Evolutionary conservation across 352 stramenopile genomes (phyloP).

Genomic region (Globisporangium perplexum): DNA sequence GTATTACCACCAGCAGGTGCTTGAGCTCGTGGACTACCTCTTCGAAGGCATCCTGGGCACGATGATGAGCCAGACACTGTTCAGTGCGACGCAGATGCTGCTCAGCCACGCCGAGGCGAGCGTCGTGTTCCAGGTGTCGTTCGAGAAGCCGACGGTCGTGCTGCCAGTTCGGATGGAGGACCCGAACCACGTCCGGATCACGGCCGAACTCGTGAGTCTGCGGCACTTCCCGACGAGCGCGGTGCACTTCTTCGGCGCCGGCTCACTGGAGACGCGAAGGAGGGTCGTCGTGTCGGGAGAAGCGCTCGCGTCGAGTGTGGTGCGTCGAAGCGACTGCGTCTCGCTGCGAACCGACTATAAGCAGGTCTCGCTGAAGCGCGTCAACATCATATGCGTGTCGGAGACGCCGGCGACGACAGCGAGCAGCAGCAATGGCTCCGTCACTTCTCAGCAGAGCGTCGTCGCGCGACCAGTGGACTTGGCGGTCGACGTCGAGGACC

Average conservation of each 20-base stretch:
- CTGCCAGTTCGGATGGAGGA: slow-evolving; percentile 54
- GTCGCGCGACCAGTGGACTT: slow-evolving; percentile 41
- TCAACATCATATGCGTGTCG: slow-evolving; percentile 36
- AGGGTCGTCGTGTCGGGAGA: slow-evolving; percentile 22
- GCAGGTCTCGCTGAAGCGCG: slow-evolving; percentile 38
- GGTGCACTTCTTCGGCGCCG: slow-evolving; percentile 33
- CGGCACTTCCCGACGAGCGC: slow-evolving; percentile 58
- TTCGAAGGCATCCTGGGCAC: slow-evolving; percentile 75
- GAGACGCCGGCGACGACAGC: background rate
- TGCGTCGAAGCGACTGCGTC: slow-evolving; percentile 30
- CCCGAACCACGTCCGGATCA: slow-evolving; percentile 51
- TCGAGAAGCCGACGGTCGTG: slow-evolving; percentile 58
- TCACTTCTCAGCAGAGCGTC: slow-evolving; percentile 5
- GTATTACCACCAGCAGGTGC: slow-evolving; percentile 83
- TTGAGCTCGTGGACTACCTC: slow-evolving; percentile 79
- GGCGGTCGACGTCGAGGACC: slow-evolving; percentile 60
- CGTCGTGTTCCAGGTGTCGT: slow-evolving; percentile 43
- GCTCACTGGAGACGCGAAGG: slow-evolving; percentile 19
- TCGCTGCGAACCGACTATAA: slow-evolving; percentile 32
- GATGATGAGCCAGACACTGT: slow-evolving; percentile 63
- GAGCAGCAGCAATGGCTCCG: background rate
- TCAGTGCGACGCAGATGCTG: slow-evolving; percentile 66
- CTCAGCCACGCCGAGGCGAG: slow-evolving; percentile 56
- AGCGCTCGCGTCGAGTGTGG: slow-evolving; percentile 19
- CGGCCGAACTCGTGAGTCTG: slow-evolving; percentile 44